Base-by-base conservation (phyloP, 169 alveolate genomes). In the Plasmodium fragile region DNA sequence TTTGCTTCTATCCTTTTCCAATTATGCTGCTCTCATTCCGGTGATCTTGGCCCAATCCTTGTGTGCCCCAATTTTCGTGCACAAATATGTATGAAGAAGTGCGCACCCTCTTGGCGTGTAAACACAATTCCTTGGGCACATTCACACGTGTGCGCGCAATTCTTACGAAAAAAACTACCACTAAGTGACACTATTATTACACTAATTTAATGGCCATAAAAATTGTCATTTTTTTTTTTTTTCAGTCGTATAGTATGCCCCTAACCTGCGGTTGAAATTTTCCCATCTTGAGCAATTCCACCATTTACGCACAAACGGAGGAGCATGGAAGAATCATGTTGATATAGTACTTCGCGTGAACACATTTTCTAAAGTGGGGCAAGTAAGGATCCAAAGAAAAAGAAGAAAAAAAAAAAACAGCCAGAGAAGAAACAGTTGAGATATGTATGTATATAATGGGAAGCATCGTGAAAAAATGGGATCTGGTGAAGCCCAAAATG, bases 401-500 rank as follows among this genome's bases (percentile, higher is more conserved):
- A n/a, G n/a, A 80, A 79, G 32, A 79, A n/a, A 34, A 16, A 13
- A 18, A 80, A 52, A 32, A 81, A 81, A 52, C 4, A 81, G 69
- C 30, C 41, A 53, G 8, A 16, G 36, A 52, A 28, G 34, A 53
- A 52, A 30, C 59, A 52, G 53, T n/a, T 22, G 5, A 75, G 49
- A 8, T 36, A 22, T 6, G 52, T 16, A 75, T 36, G 32, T 3
- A 18, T 3, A 18, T 32, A 18, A 55, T 81, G 78, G 53, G 78
- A 16, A 81, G 65, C 28, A 28, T 81, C 8, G 16, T 82, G 55
- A 30, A 82, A 30, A 82, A 71, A 82, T 82, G 69, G 81, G 92
- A 71, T 3, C 43, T 70, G 30, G 32, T 70, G 52, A 82, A 36
- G 55, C 92, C 92, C 30, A 53, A 43, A 72, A n/a, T 18, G 5